Evolutionary conservation across 495 filamentous ascomycete species (phyloP).

Genomic region (Tuber umbilicatum): DNA sequence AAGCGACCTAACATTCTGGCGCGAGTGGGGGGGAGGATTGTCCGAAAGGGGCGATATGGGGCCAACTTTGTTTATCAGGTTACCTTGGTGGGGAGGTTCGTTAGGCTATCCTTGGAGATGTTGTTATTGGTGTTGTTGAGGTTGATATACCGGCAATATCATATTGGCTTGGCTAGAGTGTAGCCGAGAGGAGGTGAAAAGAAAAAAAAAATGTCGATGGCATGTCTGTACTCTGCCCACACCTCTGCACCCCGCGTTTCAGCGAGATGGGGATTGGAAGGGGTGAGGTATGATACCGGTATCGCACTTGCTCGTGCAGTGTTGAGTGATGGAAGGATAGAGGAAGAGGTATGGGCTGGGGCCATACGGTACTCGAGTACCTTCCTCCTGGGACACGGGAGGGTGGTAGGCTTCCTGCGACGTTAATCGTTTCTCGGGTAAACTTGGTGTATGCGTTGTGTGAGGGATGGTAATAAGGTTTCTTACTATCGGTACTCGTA

Average conservation of each 20-base stretch:
- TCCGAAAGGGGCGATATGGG: background rate
- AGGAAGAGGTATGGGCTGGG: too few relatives aligned
- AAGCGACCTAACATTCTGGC: background rate
- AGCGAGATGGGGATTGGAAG: background rate
- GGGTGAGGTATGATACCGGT: background rate
- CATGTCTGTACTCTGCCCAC: background rate
- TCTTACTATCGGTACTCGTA: background rate
- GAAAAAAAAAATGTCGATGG: background rate
- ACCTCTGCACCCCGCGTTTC: conserved; percentile 2
- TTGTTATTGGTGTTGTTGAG: background rate
- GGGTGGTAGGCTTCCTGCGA: background rate
- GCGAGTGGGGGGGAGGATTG: background rate
- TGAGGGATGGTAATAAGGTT: background rate
- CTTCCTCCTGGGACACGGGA: background rate
- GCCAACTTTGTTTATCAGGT: background rate
- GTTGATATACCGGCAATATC: background rate
- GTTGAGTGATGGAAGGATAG: background rate
- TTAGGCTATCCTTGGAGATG: background rate
- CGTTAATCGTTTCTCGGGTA: background rate
- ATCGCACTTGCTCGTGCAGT: background rate
- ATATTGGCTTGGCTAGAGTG: background rate
- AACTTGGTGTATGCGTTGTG: background rate
- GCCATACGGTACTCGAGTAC: too few relatives aligned
- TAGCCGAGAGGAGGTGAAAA: background rate
- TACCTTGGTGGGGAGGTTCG: background rate